Base-by-base conservation (phyloP, 768 basidiomycete species). In the Gloeostereum incarnatum region DNA sequence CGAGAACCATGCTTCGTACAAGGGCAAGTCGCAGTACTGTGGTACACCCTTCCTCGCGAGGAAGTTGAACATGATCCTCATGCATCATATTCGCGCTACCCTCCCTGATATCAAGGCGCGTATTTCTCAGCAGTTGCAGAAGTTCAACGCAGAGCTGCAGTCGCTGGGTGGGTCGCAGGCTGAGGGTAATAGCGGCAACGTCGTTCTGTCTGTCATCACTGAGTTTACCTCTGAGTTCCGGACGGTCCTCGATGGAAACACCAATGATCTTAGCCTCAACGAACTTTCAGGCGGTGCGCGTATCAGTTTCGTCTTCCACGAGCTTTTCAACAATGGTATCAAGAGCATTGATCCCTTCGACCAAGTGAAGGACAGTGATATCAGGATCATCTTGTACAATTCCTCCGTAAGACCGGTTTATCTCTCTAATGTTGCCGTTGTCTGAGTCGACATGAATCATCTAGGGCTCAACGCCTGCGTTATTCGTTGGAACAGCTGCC, bases 251-350 rank as follows among this genome's bases (percentile, higher is more conserved):
- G 96, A 99, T 56, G 96, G 96, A 60, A 92, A 88, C 64, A 92
- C 91, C 20, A 93, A 94, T 53, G 96, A 99, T 56, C 65, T 98
- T 24, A 84, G 87, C 1, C 56, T 96, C 52, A 98, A 98, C 52
- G 96, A 99, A 61, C 73, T 99, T 16, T 90, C 88, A n/a, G 96
- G 96, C 51, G 96, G 96, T 58, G 96, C 96, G 20, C 80, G 96
- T 60, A 98, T 99, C 69, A 88, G 84, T 53, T 99, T 97, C 54
- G 96, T 99, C 38, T 99, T 93, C 71, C 96, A 99, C 57, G 96
- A 99, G 56, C 62, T 98, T 41, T 99, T 87, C 74, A 96, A 93
- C 63, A 93, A 85, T 53, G 96, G 96, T 43, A 76, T 99, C 58
- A 92, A 82, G 68, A 77, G 69, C 44, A 93, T 98, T 54, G 96